Evolutionary conservation across 208 protist genomes (phyloP).

Genomic region (Trypanosoma scelopori): DNA sequence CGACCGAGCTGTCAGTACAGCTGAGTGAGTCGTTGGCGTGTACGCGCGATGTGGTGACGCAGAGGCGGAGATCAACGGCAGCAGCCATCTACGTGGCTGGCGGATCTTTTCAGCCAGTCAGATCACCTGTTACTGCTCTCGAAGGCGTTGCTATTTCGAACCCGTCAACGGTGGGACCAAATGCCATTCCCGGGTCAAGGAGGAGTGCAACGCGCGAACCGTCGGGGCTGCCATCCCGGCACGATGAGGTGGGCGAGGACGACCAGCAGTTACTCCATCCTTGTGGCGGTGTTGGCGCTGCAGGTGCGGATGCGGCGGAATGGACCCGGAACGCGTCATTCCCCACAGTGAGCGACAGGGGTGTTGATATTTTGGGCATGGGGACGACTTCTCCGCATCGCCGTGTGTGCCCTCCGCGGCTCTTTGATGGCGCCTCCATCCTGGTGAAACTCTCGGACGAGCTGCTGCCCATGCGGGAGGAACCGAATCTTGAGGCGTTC

Average conservation of each 20-base stretch:
- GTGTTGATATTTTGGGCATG: slow-evolving; percentile 1
- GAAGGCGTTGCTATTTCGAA: not conserved
- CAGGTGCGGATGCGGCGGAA: not conserved
- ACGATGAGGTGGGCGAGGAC: not conserved
- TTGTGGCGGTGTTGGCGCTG: not conserved
- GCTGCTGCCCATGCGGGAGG: slow-evolving; percentile 38
- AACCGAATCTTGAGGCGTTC: slow-evolving; percentile 20
- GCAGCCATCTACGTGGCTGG: not conserved
- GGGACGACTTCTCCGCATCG: not conserved
- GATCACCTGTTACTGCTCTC: not conserved
- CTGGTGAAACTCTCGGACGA: slow-evolving; percentile 67
- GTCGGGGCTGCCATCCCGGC: not conserved
- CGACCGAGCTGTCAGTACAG: not conserved
- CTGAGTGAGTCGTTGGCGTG: too few relatives aligned
- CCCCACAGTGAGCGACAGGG: not conserved
- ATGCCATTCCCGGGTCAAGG: not conserved
- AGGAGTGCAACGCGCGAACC: not conserved
- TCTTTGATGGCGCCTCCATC: slow-evolving; percentile 71
- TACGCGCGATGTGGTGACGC: too few relatives aligned
- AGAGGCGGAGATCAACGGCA: too few relatives aligned
- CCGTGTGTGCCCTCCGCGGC: slow-evolving; percentile 19
- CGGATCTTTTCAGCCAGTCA: not conserved
- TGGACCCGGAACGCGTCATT: not conserved
- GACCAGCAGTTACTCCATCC: not conserved
- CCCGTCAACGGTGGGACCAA: not conserved